Percentiles rank a stretch among this genome's conserved stretches.
Evolutionary conservation across 805 yeast species (phyloP).

Genomic region (Lipomyces kockii): DNA sequence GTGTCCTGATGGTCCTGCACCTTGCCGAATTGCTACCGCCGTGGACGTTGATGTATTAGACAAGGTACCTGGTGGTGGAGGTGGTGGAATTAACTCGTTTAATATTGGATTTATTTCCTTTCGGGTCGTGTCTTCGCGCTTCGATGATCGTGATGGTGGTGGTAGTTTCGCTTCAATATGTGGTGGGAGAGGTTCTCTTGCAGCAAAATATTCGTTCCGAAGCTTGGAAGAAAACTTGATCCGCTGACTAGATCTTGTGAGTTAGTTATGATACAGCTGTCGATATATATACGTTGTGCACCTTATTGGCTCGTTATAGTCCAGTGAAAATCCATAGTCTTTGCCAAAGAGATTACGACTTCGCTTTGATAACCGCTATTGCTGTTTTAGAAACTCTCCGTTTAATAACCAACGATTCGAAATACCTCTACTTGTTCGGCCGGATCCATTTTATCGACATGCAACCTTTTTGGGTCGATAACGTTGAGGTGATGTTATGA

Average conservation of each 20-base stretch:
- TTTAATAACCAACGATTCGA: neutral
- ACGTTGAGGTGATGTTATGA: neutral
- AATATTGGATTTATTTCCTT: conserved; percentile 24
- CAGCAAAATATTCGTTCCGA: conserved; percentile 35
- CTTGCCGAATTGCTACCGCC: conserved; percentile 21
- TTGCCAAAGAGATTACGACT: conserved; percentile 35
- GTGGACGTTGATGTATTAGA: conserved; percentile 15
- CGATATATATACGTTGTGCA: neutral
- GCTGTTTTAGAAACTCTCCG: neutral
- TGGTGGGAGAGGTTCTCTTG: conserved; percentile 38
- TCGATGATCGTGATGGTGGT: conserved; percentile 22
- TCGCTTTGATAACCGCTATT: conserved; percentile 31
- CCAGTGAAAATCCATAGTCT: conserved; percentile 35
- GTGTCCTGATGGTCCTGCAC: neutral
- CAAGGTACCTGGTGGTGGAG: conserved; percentile 32
- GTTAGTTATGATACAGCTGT: neutral
- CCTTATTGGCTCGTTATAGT: conserved; percentile 35
- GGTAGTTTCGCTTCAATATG: conserved; percentile 40
- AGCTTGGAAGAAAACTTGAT: conserved; percentile 30
- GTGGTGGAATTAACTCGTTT: conserved; percentile 30
- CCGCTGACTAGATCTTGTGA: conserved; percentile 19
- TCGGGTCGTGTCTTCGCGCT: conserved; percentile 23
- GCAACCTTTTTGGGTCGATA: neutral
- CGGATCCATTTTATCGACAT: conserved; percentile 13
- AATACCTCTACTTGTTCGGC: conserved; percentile 31